Evolutionary conservation across 768 basidiomycete genomes (phyloP).

Genomic region (Lactarius sp.): DNA sequence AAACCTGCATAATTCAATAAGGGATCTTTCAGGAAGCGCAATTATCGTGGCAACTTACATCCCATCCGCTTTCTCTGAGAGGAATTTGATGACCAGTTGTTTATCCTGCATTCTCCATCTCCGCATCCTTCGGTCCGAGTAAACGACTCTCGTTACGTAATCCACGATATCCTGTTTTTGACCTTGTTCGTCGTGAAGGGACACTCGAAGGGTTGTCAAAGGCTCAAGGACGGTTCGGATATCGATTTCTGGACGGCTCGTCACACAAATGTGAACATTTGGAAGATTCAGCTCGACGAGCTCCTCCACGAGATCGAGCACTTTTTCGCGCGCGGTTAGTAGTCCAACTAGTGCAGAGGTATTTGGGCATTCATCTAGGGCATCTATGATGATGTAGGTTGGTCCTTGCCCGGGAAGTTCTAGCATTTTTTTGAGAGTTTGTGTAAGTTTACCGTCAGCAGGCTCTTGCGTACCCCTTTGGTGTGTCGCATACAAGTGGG

Average conservation of each 20-base stretch:
- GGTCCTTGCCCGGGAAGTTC: background rate
- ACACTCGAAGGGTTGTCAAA: too few relatives aligned
- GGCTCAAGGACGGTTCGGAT: too few relatives aligned
- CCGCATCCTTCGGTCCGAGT: background rate
- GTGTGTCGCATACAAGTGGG: background rate
- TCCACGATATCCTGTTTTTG: too few relatives aligned
- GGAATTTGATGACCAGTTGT: background rate
- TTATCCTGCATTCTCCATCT: background rate
- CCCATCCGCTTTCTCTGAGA: background rate
- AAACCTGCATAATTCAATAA: background rate
- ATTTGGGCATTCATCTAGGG: slow-evolving; percentile 13
- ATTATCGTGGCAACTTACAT: background rate
- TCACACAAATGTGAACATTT: background rate
- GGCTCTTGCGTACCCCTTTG: background rate
- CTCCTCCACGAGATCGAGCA: background rate
- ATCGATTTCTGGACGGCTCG: too few relatives aligned
- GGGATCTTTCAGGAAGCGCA: too few relatives aligned
- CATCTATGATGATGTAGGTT: slow-evolving; percentile 3
- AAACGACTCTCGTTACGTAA: too few relatives aligned
- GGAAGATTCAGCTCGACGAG: background rate
- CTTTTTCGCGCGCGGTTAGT: background rate
- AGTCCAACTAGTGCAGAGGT: background rate
- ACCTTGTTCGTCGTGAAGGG: too few relatives aligned
- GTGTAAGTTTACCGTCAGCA: background rate
- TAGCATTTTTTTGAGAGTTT: background rate